phyloP scores from a whole-genome alignment of 768 basidiomycete genomes.

The Termitomyces sp. region DNA sequence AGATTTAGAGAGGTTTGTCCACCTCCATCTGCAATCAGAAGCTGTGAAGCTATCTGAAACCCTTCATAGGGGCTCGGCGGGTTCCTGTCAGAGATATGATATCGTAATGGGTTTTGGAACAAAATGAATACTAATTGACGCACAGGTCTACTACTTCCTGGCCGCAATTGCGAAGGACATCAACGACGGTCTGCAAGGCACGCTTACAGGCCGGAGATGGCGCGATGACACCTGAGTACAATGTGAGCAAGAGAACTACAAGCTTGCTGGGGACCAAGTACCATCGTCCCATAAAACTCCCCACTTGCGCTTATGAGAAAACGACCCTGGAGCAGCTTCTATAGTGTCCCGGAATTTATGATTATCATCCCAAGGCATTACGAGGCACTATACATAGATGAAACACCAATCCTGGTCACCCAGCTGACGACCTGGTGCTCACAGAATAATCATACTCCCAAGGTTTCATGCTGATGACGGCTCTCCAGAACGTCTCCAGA shows the following conservation, averaged over 20 bases:
- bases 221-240: slow-evolving; percentile 38
- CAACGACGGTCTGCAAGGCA: slow-evolving; percentile 42
- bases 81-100: slow-evolving; percentile 16
- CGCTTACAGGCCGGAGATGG: slow-evolving; percentile 57
- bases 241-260: not conserved
- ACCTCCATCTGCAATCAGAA: slow-evolving; percentile 48
- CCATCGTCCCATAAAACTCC: slow-evolving; percentile 63
- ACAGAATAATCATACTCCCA: slow-evolving; percentile 60
- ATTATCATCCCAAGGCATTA: slow-evolving; percentile 23
- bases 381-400: slow-evolving; percentile 22
- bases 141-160: slow-evolving; percentile 46
- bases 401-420: slow-evolving; percentile 16
- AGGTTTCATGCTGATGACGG: slow-evolving; percentile 52
- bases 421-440: slow-evolving; percentile 3
- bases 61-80: slow-evolving; percentile 47
- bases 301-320: slow-evolving; percentile 35
- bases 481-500: slow-evolving; percentile 58
- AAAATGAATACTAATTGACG: slow-evolving; percentile 8
- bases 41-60: slow-evolving; percentile 44
- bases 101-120: not conserved
- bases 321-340: slow-evolving; percentile 9
- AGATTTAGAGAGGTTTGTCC: not conserved
- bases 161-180: slow-evolving; percentile 36
- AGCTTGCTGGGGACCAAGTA: slow-evolving; percentile 16
- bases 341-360: no score